A percentile compares a stretch with the other conserved stretches of the same genome.
These are phyloP conservation scores for Phytopythium delawarense DNA, from an alignment of 352 stramenopile species.

Conservation along the genomic window DNA sequence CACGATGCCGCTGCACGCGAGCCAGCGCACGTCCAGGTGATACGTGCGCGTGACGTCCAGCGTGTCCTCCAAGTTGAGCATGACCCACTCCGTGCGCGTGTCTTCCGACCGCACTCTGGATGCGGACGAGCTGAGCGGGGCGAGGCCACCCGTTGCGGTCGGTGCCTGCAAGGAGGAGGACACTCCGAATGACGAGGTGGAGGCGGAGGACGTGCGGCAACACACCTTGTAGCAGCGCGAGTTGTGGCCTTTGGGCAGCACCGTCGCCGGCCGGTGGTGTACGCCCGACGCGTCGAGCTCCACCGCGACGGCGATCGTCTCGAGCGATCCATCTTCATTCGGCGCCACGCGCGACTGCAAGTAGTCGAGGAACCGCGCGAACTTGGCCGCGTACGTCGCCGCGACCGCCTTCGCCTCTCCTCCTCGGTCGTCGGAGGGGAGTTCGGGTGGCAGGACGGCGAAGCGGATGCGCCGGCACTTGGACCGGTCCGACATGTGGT, in stretches of 20 bases:
- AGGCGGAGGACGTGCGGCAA: slow-evolving; percentile 18
- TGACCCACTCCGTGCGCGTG: slow-evolving; percentile 64
- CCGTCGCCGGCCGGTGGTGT: slow-evolving; percentile 5
- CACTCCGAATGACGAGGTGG: background rate
- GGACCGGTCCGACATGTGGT: slow-evolving; percentile 66
- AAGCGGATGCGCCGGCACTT: slow-evolving; percentile 75
- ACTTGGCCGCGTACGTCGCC: slow-evolving; percentile 37
- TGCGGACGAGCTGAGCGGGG: background rate
- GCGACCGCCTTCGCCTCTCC: slow-evolving; percentile 8
- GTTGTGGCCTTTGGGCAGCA: slow-evolving; percentile 7
- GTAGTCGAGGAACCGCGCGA: slow-evolving; percentile 63
- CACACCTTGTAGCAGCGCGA: slow-evolving; percentile 41
- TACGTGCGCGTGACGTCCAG: slow-evolving; percentile 55
- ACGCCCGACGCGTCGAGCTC: slow-evolving; percentile 19
- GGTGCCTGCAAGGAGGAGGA: slow-evolving; percentile 3
- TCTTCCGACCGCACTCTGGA: slow-evolving; percentile 23
- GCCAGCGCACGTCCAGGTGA: slow-evolving; percentile 72
- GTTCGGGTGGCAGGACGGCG: slow-evolving; percentile 42
- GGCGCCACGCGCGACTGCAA: slow-evolving; percentile 52
- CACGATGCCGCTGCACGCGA: slow-evolving; percentile 72
- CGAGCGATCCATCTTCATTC: slow-evolving; percentile 40
- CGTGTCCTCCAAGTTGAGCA: slow-evolving; percentile 62
- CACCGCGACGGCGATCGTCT: slow-evolving; percentile 45
- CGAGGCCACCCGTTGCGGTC: slow-evolving; percentile 2
- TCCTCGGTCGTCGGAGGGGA: slow-evolving; percentile 4